Conservation (phyloP, 2,329 filamentous ascomycete species). For the Stemphylium vesicarium region DNA sequence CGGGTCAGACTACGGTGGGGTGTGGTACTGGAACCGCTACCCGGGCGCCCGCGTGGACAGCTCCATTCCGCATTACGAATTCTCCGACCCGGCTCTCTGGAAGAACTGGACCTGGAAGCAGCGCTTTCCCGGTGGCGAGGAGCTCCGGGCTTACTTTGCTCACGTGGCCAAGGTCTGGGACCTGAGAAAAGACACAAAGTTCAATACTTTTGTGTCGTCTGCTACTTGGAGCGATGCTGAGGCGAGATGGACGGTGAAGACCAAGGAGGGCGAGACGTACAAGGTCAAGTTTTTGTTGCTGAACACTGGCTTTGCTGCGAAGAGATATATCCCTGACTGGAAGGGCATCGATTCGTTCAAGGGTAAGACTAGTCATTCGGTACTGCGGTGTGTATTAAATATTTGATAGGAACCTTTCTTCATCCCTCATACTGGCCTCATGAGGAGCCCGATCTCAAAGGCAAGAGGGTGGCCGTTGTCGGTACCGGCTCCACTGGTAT, state of each 20-base stretch:
- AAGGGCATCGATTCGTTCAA: constrained; percentile 42
- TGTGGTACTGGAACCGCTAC: constrained; percentile 40
- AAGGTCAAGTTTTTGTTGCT: constrained; percentile 55
- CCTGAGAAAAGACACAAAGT: constrained; percentile 38
- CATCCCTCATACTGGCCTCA: constrained; percentile 67
- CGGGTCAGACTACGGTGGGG: constrained; percentile 27
- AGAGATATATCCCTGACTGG: constrained; percentile 52
- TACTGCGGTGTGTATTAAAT: not conserved
- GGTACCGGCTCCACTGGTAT: constrained; percentile 67
- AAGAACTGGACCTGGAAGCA: constrained; percentile 28
- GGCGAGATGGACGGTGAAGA: constrained; percentile 54
- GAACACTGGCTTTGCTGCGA: constrained; percentile 56
- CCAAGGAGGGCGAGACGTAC: constrained; percentile 48
- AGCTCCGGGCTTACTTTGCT: constrained; percentile 29
- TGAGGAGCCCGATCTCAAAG: constrained; percentile 57
- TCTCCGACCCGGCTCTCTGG: constrained; percentile 28
- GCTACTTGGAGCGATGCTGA: constrained; percentile 50
- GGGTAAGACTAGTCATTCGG: constrained; percentile 12
- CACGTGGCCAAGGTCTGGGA: constrained; percentile 28
- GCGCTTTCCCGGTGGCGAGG: constrained; percentile 27
- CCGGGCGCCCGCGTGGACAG: constrained; percentile 39
- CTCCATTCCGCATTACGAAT: constrained; percentile 28
- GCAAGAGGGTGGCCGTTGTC: constrained; percentile 66
- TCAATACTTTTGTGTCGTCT: constrained; percentile 52
- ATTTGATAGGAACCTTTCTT: constrained; percentile 45